Evolutionary conservation across 2,329 filamentous ascomycete species (phyloP).

Genomic region (Talaromyces piceae): DNA sequence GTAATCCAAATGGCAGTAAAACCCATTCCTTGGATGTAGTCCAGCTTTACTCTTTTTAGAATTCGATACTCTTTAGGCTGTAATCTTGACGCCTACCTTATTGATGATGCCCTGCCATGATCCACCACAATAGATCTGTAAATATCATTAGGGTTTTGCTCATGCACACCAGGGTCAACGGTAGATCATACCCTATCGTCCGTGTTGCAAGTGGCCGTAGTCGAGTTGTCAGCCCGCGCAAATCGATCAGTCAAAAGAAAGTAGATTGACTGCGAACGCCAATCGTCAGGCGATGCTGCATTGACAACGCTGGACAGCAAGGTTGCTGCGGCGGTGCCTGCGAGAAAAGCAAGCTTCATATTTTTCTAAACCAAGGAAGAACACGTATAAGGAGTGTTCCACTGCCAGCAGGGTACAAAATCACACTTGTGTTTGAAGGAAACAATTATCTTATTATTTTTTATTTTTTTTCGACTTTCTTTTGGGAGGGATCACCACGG

Average conservation of each 20-base stretch:
- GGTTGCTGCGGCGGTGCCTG: conserved; percentile 12
- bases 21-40: conserved; percentile 44
- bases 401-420: not conserved
- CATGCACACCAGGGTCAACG: not conserved
- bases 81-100: conserved; percentile 15
- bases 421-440: not conserved
- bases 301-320: conserved; percentile 17
- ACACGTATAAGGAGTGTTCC: too few species aligned
- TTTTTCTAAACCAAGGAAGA: not conserved
- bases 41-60: conserved; percentile 25
- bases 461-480: not conserved
- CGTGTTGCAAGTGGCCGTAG: conserved; percentile 24
- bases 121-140: conserved; percentile 37
- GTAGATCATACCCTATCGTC: conserved; percentile 15
- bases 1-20: conserved; percentile 46
- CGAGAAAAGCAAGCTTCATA: conserved; percentile 17
- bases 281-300: conserved; percentile 28
- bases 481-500: not conserved
- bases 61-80: not conserved
- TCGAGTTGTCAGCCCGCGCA: conserved; percentile 33
- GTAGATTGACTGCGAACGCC: conserved; percentile 39
- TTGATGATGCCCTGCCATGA: conserved; percentile 42
- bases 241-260: conserved; percentile 42
- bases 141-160: not conserved
- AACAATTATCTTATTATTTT: not conserved